Evolutionary conservation across 768 basidiomycete species (phyloP), one percentile per base, ranked within the genome.

Genomic region (Dacryopinax primogenitus): DNA sequence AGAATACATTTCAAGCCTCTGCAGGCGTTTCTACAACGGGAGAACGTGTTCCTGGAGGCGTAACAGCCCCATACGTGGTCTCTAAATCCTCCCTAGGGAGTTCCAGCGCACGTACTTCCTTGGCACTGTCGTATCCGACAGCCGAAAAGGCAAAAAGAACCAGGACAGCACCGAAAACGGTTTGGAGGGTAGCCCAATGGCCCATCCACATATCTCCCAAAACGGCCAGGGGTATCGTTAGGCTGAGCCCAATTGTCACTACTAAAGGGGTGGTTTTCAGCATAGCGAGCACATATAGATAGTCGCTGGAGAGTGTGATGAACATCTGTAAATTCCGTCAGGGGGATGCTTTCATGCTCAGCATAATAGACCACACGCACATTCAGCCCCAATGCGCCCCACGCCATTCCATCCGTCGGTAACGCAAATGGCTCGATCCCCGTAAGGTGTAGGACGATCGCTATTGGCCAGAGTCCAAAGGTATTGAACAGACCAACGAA

Each of bases 211-310:
- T 77, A 70, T 96, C 93, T 13, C 93, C 93, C 7, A 88, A 62
- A 61, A 97, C 85, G 3, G 95, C 92, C 63, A 94, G 78, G 2
- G 93, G 95, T 73, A 97, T 96, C 0, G 96, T 96, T 16, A 98
- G 81, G 65, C 88, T 91, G 9, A 98, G 81, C 28, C 95, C 95
- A 63, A 97, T 79, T 0, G 95, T 98, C 18, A 89, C 94, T n/a
- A 96, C 90, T 16, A 94, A 77, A 0, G 94, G 95, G 1, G 93
- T 93, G 7, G 95, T 98, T 77, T 94, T 95, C 68, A 98, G 83
- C 93, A 97, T 96, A 1, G 93, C 88, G 23, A 90, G 72, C 26
- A 91, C 84, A 72, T 92, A 92, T 45, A 92, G 72, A 72, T 87
- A 95, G 75, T 96, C 92, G 67, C 87, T 90, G 11, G 82, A 84